Conservation (phyloP, 345 rosid genomes). For the Pistacia integerrima region DNA sequence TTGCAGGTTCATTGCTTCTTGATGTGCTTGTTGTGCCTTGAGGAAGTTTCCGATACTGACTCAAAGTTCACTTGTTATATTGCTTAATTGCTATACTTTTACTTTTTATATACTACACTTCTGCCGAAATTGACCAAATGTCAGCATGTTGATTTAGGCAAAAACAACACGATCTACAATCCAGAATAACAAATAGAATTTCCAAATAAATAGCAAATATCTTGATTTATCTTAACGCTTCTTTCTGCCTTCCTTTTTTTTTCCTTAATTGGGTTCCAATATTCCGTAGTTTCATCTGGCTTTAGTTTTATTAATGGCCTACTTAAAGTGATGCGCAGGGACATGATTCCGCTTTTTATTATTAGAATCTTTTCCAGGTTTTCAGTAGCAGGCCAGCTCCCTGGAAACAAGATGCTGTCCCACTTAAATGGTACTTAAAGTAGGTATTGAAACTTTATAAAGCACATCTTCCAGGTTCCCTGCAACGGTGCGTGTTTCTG, state of each 20-base stretch:
- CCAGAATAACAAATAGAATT: not conserved
- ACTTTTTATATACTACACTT: not conserved
- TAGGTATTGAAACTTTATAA: not conserved
- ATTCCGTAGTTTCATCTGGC: not conserved
- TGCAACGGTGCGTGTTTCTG: not conserved
- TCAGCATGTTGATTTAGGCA: not conserved
- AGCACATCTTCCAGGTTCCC: not conserved
- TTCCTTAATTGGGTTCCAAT: not conserved
- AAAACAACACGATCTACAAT: too few relatives aligned
- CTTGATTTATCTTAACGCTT: not conserved
- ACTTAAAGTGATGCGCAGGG: not conserved
- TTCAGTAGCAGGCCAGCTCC: not conserved
- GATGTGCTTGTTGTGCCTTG: not conserved
- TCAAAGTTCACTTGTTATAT: not conserved
- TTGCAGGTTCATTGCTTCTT: slow-evolving; percentile 3
- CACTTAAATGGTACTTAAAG: not conserved
- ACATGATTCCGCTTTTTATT: not conserved
- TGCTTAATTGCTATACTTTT: too few relatives aligned
- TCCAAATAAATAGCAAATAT: not conserved
- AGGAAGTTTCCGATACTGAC: not conserved
- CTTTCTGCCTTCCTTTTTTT: too few relatives aligned
- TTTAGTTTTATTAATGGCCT: too few relatives aligned
- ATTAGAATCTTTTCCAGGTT: not conserved
- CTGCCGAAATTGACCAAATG: not conserved
- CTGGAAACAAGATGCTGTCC: not conserved